A percentile compares a stretch with the other conserved stretches of the same genome.
phyloP scores from a whole-genome alignment of 805 yeast genomes.

The Yarrowia bubula region DNA sequence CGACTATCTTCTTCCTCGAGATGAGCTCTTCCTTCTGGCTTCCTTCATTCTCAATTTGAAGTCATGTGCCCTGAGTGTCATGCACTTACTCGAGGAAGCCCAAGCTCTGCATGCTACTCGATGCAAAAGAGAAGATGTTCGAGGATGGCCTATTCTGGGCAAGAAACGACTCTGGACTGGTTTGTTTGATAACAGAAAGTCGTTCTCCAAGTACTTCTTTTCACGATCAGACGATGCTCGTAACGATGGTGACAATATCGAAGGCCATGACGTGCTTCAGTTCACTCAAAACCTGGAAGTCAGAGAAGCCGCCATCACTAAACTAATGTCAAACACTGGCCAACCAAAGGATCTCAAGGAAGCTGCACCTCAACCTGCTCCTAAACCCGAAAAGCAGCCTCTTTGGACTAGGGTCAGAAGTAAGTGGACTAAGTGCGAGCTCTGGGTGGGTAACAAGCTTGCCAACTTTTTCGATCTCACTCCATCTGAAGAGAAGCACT shows the following conservation, averaged over 20 bases:
- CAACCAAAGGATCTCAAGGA: not conserved
- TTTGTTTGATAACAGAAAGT: conserved; percentile 39
- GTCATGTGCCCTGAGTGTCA: not conserved
- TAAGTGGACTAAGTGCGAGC: not conserved
- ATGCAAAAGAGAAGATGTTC: not conserved
- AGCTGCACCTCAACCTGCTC: not conserved
- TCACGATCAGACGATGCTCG: conserved; percentile 23
- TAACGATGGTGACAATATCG: conserved; percentile 17
- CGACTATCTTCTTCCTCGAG: conserved; percentile 46
- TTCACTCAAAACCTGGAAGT: not conserved
- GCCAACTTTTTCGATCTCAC: conserved; percentile 33
- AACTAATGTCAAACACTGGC: not conserved
- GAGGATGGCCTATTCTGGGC: not conserved
- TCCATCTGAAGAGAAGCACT: conserved; percentile 38
- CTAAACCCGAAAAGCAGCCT: not conserved
- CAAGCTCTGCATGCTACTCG: not conserved
- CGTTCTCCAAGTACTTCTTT: conserved; percentile 42
- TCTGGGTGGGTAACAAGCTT: conserved; percentile 26
- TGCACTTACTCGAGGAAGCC: conserved; percentile 3
- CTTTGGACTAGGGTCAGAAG: not conserved
- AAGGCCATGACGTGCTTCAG: not conserved
- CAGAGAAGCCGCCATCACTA: not conserved
- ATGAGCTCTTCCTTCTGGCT: conserved; percentile 50
- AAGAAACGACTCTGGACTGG: conserved; percentile 45
- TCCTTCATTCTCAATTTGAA: conserved; percentile 49